These are phyloP conservation scores for Podaxis mareebaensis DNA, from an alignment of 768 basidiomycete genomes.

Conservation along the genomic window DNA sequence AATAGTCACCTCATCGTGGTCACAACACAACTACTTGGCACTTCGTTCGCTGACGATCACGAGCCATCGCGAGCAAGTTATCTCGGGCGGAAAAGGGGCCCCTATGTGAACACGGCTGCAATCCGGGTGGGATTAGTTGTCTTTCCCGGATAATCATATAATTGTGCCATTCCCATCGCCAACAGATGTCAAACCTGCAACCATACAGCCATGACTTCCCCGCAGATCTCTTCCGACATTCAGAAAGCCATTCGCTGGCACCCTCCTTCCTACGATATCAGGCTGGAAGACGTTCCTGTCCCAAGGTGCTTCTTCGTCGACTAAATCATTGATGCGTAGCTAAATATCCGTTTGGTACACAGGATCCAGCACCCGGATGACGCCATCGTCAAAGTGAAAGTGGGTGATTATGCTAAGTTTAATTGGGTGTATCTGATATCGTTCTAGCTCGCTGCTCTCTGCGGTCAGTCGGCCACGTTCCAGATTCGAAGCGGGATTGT, in stretches of 20 bases:
- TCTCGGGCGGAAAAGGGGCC: too few species aligned
- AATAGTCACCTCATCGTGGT: too few species aligned
- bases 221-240: slow-evolving; percentile 16
- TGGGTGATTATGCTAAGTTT: slow-evolving; percentile 26
- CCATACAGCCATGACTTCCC: slow-evolving; percentile 13
- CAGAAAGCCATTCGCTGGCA: slow-evolving; percentile 60
- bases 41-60: too few species aligned
- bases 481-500: background rate
- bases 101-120: slow-evolving; percentile 4
- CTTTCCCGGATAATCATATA: background rate
- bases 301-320: slow-evolving; percentile 39
- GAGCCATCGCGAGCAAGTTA: too few species aligned
- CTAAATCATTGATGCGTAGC: background rate
- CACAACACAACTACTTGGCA: too few species aligned
- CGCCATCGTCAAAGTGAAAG: slow-evolving; percentile 75
- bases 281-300: slow-evolving; percentile 61
- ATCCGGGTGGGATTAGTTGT: slow-evolving; percentile 6
- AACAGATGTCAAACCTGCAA: background rate
- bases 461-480: slow-evolving; percentile 36
- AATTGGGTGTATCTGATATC: background rate
- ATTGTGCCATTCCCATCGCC: background rate
- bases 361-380: slow-evolving; percentile 77
- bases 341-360: background rate
- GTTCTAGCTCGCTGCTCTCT: slow-evolving; percentile 61
- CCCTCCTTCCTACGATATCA: slow-evolving; percentile 69